A percentile compares a stretch with the other conserved stretches of the same genome.
phyloP scores from a whole-genome alignment of 306 rosid species.

The Vigna hirtella region DNA sequence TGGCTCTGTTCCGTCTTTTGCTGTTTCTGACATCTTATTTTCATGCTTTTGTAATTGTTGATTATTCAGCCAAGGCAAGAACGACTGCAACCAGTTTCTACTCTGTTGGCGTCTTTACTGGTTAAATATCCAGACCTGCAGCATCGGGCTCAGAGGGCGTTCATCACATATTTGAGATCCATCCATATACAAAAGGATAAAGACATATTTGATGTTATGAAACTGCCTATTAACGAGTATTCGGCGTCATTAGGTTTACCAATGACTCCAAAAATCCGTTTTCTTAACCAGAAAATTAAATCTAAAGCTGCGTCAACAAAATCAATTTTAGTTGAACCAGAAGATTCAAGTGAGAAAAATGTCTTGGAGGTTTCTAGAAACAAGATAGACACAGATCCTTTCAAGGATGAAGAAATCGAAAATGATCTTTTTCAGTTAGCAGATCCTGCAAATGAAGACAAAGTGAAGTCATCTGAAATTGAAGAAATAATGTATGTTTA shows the following conservation, averaged over 20 bases:
- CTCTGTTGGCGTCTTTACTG: constrained; percentile 72
- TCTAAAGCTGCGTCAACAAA: constrained; percentile 46
- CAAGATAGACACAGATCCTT: constrained; percentile 55
- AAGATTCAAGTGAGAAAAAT: constrained; percentile 52
- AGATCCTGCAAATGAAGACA: constrained; percentile 47
- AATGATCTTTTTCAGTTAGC: constrained; percentile 51
- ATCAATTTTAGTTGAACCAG: constrained; percentile 48
- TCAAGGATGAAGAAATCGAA: constrained; percentile 54
- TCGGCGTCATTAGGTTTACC: constrained; percentile 90
- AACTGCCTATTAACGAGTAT: constrained; percentile 74
- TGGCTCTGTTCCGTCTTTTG: not conserved
- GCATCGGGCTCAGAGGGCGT: constrained; percentile 77
- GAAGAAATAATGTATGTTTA: constrained; percentile 59
- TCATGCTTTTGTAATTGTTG: constrained; percentile 38
- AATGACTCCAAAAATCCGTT: constrained; percentile 83
- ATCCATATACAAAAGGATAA: constrained; percentile 76
- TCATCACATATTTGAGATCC: constrained; percentile 78
- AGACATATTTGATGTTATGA: constrained; percentile 82
- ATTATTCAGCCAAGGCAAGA: constrained; percentile 72
- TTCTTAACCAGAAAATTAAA: constrained; percentile 66
- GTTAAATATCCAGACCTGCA: constrained; percentile 82
- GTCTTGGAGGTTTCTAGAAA: constrained; percentile 46
- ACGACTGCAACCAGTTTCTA: constrained; percentile 75
- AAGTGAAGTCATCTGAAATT: constrained; percentile 48
- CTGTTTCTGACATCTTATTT: constrained; percentile 39